Conservation (phyloP, 148 eudicot species). For the Persicaria maculosa region DNA sequence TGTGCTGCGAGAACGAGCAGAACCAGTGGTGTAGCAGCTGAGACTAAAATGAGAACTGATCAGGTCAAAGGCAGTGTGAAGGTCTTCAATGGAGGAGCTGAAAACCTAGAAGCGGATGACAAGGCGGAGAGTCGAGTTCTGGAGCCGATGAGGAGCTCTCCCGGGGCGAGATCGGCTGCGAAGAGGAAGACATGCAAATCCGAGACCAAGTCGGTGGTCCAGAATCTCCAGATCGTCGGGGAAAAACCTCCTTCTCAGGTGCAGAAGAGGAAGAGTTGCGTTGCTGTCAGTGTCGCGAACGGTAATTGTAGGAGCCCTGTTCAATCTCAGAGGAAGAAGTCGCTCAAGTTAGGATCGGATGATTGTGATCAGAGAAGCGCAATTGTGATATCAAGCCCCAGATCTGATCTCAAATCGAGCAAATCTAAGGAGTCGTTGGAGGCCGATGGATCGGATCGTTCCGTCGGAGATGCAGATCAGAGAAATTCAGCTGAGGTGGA, state of each 20-base stretch:
- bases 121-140: constrained; percentile 3
- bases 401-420: constrained; percentile 20
- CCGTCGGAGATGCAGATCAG: constrained; percentile 12
- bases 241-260: constrained; percentile 35
- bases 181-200: constrained; percentile 59
- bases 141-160: neutral
- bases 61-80: constrained; percentile 43
- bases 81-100: constrained; percentile 30
- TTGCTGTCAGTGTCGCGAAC: neutral
- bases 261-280: constrained; percentile 16
- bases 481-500: neutral
- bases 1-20: constrained; percentile 14
- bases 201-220: constrained; percentile 30
- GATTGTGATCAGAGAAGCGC: constrained; percentile 28
- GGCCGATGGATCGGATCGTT: constrained; percentile 4
- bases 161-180: constrained; percentile 15
- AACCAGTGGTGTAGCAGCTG: constrained; percentile 21
- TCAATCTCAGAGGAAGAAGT: constrained; percentile 2
- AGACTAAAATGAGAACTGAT: constrained; percentile 44
- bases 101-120: constrained; percentile 23
- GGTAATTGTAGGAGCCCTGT: neutral
- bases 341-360: constrained; percentile 12
- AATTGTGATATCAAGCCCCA: constrained; percentile 22
- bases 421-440: constrained; percentile 10
- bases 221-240: constrained; percentile 16